Base-by-base conservation (phyloP, 2,329 filamentous ascomycete genomes). In the Neonectria magnoliae region DNA sequence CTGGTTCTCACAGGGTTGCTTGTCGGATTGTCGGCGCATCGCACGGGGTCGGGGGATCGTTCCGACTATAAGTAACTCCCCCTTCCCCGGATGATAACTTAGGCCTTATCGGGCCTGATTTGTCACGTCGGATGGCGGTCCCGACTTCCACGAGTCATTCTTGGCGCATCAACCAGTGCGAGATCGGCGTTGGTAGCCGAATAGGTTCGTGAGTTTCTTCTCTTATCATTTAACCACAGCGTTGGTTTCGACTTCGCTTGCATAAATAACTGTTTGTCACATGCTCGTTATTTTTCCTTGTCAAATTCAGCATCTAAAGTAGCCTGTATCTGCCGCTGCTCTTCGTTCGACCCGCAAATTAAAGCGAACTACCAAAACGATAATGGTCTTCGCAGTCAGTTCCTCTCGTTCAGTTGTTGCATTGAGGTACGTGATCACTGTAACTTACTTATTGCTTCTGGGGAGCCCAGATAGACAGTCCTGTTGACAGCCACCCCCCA, bases 21-120 rank as follows among this genome's bases (percentile, higher is more conserved):
- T 31, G 22, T 51, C 20, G 27, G 47, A 11, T 22, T 22, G 18
- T 52, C 20, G 60, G 47, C 50, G 20, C 36, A 53, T 29, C 50
- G 20, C 36, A 53, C 22, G 44, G 58, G n/a, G 66, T 73, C 70
- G 71, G 71, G 67, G 71, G 60, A 33, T 20, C 51, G 48, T 73
- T 64, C 71, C 71, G 71, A 71, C 64, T 71, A 60, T 68, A 64
- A 66, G 62, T 65, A 59, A 47, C 57, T 44, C 54, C 27, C 10
- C 20, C 57, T 51, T 59, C 64, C 70, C 64, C 55, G 60, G 60
- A 5, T 2, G 64, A 66, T 38, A n/a, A n/a, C n/a, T n/a, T n/a
- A 66, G 64, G 20, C 42, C 50, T 62, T 60, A 52, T 22, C 54
- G 48, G 45, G 4, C 16, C 11, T 20, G 27, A 36, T 55, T 60